Conservation (phyloP, 139 green algal species). For the Chlorella sp. region DNA sequence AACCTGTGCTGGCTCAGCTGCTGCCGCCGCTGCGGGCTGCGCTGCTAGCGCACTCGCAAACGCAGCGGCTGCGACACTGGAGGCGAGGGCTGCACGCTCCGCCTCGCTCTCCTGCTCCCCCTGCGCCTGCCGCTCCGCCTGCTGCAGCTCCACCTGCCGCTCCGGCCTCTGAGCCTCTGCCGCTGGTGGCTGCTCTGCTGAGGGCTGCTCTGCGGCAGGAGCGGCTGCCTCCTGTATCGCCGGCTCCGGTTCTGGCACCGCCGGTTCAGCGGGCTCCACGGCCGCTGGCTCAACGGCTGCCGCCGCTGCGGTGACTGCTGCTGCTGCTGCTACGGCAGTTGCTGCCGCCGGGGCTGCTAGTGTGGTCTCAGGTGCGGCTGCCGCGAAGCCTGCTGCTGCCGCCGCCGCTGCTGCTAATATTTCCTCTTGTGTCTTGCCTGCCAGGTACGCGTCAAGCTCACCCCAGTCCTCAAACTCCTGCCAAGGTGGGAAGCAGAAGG, state of each 20-base stretch:
- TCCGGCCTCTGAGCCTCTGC: background rate
- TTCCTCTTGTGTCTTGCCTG: background rate
- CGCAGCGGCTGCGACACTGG: background rate
- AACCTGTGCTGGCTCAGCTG: background rate
- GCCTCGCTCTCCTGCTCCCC: background rate
- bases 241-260: background rate
- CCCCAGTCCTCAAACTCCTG: conserved; percentile 58
- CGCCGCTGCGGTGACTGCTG: background rate
- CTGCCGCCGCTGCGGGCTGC: background rate
- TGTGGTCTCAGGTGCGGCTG: background rate
- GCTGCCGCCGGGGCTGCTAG: background rate
- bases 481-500: background rate
- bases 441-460: conserved; percentile 30
- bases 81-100: background rate
- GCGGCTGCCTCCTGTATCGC: background rate
- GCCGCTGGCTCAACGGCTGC: conserved; percentile 8
- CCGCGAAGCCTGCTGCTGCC: background rate
- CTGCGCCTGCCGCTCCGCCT: background rate
- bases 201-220: background rate
- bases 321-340: background rate
- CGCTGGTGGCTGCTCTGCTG: background rate
- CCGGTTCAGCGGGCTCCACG: background rate
- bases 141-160: background rate
- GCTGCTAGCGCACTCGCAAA: background rate
- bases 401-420: background rate